Evolutionary conservation across 495 filamentous ascomycete species (phyloP), one percentile per base, ranked within the genome.

Genomic region (Monascus purpureus): DNA sequence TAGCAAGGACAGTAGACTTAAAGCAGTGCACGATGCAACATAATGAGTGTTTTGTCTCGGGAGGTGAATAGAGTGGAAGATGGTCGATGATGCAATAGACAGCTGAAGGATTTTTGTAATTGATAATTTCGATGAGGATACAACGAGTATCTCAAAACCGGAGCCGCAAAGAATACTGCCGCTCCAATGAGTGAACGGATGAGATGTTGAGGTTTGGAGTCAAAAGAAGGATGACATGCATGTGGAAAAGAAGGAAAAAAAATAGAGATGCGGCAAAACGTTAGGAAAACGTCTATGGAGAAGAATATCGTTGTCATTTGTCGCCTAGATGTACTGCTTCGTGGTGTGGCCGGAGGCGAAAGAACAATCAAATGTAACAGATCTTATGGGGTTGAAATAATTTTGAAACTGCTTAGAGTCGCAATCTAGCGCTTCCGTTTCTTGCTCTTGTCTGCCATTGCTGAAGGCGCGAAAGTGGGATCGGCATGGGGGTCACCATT

Each of bases 351-450:
- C 4, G 20, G 9, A 22, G 9, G 5, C 20, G 20, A 9, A 22
- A 9, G 20, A 22, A 9, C 5, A 22, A 9, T 22, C 4, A 22
- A 22, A 9, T 9, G 12, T 5, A 28, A 6, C 26, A 28, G 26
- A 12, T 9, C 9, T 4, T 22, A 9, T 22, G 4, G 20, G 20
- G 13, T 14, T 16, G 16, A 14, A 18, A 30, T 28, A 5, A 28
- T 12, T 12, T 6, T 12, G 4, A 28, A 28, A 5, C 6, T 4
- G 14, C n/a, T 4, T 4, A 35, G 28, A 12, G 12, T n/a, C 16
- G 13, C 4, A 32, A 22, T 33, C 48, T 68, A 80, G 42, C 77
- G 67, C 61, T 82, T 82, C 39, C 77, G 65, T 59, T 80, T 80
- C 63, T 78, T 80, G 44, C 67, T 75, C 54, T 80, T 80, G 39